phyloP scores from a whole-genome alignment of 805 yeast genomes.

The Metschnikowia chrysomelidarum region DNA sequence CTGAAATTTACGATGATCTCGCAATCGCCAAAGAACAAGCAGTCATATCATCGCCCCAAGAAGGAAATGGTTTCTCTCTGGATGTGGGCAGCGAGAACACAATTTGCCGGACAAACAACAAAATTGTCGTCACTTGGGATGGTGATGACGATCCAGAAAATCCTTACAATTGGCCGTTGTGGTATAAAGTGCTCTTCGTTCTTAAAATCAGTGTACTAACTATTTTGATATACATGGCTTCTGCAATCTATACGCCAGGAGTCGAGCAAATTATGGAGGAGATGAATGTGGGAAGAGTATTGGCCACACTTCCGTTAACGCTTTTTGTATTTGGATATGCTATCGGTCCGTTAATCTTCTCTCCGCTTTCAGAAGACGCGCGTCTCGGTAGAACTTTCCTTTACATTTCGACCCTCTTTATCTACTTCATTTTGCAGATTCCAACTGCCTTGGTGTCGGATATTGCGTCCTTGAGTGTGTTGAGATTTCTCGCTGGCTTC shows the following conservation, averaged over 20 bases:
- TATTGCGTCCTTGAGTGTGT: constrained; percentile 47
- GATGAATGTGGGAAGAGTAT: constrained; percentile 41
- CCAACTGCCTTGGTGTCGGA: constrained; percentile 52
- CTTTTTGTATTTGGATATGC: constrained; percentile 61
- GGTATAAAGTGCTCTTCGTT: constrained; percentile 38
- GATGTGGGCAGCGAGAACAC: background rate
- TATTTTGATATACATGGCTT: constrained; percentile 51
- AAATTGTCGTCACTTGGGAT: constrained; percentile 28
- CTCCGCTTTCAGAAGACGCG: constrained; percentile 58
- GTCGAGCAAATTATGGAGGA: constrained; percentile 42
- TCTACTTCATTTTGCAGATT: constrained; percentile 51
- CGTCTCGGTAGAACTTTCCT: constrained; percentile 51
- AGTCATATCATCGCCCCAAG: too few relatives aligned
- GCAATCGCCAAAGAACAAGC: background rate
- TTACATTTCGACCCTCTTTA: constrained; percentile 44
- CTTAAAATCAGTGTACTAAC: constrained; percentile 44
- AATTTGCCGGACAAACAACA: background rate
- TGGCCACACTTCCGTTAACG: constrained; percentile 50
- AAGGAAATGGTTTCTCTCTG: background rate
- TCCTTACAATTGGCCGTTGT: constrained; percentile 55
- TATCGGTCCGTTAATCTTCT: constrained; percentile 55
- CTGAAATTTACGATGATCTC: constrained; percentile 25
- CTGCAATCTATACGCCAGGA: constrained; percentile 56
- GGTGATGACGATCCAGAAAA: constrained; percentile 52
- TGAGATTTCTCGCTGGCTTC: constrained; percentile 53